Base-by-base conservation (phyloP, 2,329 filamentous ascomycete species). In the Aspergillus amoenus region DNA sequence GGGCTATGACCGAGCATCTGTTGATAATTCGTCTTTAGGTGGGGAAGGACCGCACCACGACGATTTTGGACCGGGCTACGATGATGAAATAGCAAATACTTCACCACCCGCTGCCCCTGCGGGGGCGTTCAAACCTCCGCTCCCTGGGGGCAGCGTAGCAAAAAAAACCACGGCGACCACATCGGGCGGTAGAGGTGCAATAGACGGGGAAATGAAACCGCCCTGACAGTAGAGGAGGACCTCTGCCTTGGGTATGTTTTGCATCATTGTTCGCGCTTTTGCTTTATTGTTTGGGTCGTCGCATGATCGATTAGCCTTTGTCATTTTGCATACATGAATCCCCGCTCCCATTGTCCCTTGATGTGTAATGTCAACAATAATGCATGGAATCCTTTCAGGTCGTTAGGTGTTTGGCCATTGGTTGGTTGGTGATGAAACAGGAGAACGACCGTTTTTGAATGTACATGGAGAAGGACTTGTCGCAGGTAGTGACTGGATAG, bases 111-210 rank as follows among this genome's bases (percentile, higher is more conserved):
- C 74, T 7, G 65, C 69, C 40, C 70, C 70, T 81, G 56, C 88
- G 87, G 72, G 80, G 88, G 70, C 77, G 83, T 67, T 89, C 88
- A 73, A 87, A 91, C 72, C 81, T 84, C 61, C 81, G 89, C 64
- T 88, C 82, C 56, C 76, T 89, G 66, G 82, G 82, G 17, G 87
- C 88, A 64, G 86, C 84, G 65, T 61, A 49, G 57, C 68, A 12
- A 67, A 66, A 51, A 54, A 55, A 27, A 18, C 59, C 3, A 55
- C 58, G 2, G n/a, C 63, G 30, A 34, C 59, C 47, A 41, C 58
- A 22, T 57, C 64, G 18, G 58, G 62, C 46, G 61, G 58, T 42
- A 65, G 68, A 59, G 64, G 64, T 42, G 41, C 63, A 52, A 61
- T 62, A 43, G 73, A 74, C 43, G 64, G 66, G 12, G 72, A 65